phyloP scores from a whole-genome alignment of 495 filamentous ascomycete genomes.

The Tuber aestivum region DNA sequence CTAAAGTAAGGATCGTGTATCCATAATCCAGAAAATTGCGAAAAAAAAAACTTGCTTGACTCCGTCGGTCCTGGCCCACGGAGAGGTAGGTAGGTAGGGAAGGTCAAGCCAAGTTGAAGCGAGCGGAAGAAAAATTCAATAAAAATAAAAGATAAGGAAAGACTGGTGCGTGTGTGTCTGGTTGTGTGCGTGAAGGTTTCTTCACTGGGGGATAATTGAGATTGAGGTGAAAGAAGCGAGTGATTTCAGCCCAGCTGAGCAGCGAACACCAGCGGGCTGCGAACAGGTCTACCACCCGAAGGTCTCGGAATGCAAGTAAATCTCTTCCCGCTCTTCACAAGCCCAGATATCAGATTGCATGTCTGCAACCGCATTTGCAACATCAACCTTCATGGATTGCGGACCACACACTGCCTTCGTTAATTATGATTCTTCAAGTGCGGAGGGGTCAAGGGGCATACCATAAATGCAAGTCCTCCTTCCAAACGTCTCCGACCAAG shows the following conservation, averaged over 20 bases:
- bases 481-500: constrained; percentile 74
- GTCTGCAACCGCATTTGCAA: constrained; percentile 72
- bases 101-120: background rate
- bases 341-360: constrained; percentile 77
- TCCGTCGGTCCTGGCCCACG: background rate
- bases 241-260: background rate
- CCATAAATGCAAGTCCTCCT: constrained; percentile 81
- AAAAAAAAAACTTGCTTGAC: background rate
- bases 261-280: background rate
- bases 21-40: background rate
- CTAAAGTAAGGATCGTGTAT: background rate
- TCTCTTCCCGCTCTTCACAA: constrained; percentile 72
- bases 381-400: constrained; percentile 76
- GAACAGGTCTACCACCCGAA: constrained; percentile 38
- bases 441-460: background rate
- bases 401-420: constrained; percentile 63
- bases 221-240: background rate
- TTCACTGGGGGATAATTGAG: background rate
- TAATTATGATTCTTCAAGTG: background rate
- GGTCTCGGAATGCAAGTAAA: constrained; percentile 87
- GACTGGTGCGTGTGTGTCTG: background rate
- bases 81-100: background rate
- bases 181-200: background rate
- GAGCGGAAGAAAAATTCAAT: constrained; percentile 3
- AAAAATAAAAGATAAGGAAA: constrained; percentile 10